Percentiles rank a stretch among this genome's conserved stretches.
These are phyloP conservation scores for Pichia rugopelliculosa DNA, from an alignment of 805 yeast species.

Conservation along the genomic window DNA sequence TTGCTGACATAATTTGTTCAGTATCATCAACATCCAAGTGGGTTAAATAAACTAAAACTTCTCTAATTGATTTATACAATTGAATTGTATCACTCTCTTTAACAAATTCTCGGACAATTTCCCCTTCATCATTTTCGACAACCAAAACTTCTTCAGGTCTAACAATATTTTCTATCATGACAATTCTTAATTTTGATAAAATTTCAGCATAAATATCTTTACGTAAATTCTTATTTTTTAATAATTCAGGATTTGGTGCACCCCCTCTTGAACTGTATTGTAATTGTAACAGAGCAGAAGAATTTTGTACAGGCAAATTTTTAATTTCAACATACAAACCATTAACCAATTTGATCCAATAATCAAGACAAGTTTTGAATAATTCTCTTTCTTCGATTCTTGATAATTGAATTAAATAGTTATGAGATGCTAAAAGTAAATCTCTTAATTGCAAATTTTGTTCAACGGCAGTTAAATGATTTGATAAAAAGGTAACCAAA, in stretches of 20 bases:
- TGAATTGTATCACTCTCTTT: slow-evolving; percentile 96
- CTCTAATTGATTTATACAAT: slow-evolving; percentile 91
- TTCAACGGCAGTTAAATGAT: slow-evolving; percentile 64
- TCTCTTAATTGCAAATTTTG: slow-evolving; percentile 42
- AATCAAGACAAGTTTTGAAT: slow-evolving; percentile 91
- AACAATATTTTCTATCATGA: slow-evolving; percentile 96
- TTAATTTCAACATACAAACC: slow-evolving; percentile 82
- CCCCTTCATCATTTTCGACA: slow-evolving; percentile 98
- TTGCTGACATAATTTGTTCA: slow-evolving; percentile 86
- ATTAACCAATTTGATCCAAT: slow-evolving; percentile 84
- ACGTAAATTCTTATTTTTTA: slow-evolving; percentile 76
- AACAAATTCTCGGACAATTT: slow-evolving; percentile 94
- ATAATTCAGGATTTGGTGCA: slow-evolving; percentile 75
- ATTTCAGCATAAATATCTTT: slow-evolving; percentile 76
- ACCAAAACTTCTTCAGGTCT: slow-evolving; percentile 96
- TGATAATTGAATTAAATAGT: slow-evolving; percentile 76
- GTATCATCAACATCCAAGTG: slow-evolving; percentile 94
- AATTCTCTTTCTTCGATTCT: slow-evolving; percentile 92
- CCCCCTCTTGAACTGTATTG: slow-evolving; percentile 56
- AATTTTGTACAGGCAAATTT: slow-evolving; percentile 61
- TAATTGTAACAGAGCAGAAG: slow-evolving; percentile 72
- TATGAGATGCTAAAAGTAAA: slow-evolving; percentile 63
- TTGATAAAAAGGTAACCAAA: slow-evolving; percentile 72
- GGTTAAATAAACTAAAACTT: slow-evolving; percentile 88
- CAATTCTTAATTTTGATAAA: slow-evolving; percentile 76